These are phyloP conservation scores for Paracorniculantispora psalliotae DNA, from an alignment of 2,329 filamentous ascomycete species.

Conservation along the genomic window DNA sequence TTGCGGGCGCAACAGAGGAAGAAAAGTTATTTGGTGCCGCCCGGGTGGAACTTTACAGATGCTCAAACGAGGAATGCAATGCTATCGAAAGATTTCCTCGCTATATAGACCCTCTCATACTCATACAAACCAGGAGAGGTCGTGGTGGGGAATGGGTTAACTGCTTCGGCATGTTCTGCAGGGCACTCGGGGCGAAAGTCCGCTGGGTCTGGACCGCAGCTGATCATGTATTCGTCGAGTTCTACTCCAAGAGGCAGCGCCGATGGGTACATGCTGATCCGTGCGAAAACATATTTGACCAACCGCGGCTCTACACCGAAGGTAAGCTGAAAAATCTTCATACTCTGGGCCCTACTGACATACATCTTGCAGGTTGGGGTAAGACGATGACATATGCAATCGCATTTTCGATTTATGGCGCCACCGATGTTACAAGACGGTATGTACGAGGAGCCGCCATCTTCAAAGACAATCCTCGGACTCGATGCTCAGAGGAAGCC, in stretches of 20 bases:
- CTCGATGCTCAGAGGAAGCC: conserved; percentile 79
- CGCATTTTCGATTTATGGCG: conserved; percentile 87
- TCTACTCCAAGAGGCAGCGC: conserved; percentile 88
- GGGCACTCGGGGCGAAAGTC: conserved; percentile 83
- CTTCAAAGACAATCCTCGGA: conserved; percentile 59
- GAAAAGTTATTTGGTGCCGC: conserved; percentile 29
- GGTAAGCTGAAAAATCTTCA: conserved; percentile 36
- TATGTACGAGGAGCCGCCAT: conserved; percentile 68
- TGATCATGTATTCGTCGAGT: conserved; percentile 95
- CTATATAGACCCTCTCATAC: conserved; percentile 89
- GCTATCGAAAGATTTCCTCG: conserved; percentile 85
- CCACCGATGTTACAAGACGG: conserved; percentile 60
- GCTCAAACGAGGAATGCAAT: conserved; percentile 60
- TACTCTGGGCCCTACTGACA: not conserved
- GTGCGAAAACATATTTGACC: conserved; percentile 93
- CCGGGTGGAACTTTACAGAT: not conserved
- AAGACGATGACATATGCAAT: conserved; percentile 97
- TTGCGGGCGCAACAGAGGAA: conserved; percentile 79
- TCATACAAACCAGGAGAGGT: conserved; percentile 80
- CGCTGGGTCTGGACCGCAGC: conserved; percentile 98
- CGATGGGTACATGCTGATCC: conserved; percentile 94
- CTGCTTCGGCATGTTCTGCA: conserved; percentile 97
- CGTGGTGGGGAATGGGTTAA: conserved; percentile 95
- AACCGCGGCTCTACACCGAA: conserved; percentile 84
- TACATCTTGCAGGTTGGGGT: conserved; percentile 54